phyloP scores from a whole-genome alignment of 1,284 basidiomycete genomes.

The Ganoderma multipileum region DNA sequence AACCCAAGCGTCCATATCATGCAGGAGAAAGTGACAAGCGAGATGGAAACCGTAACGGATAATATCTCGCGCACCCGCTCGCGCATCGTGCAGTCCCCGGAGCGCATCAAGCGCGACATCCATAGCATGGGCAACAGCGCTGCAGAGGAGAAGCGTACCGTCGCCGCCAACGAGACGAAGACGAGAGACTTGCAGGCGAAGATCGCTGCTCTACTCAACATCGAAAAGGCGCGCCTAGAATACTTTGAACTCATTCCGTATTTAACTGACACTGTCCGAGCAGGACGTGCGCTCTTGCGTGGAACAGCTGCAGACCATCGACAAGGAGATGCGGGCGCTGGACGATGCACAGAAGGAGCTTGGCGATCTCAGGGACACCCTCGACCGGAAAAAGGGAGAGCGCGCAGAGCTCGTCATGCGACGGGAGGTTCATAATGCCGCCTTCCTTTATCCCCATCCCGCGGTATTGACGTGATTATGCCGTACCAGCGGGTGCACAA shows the following conservation, averaged over 20 bases:
- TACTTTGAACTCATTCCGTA: background rate
- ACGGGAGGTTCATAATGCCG: slow-evolving; percentile 60
- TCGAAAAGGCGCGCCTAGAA: slow-evolving; percentile 68
- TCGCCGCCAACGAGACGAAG: slow-evolving; percentile 71
- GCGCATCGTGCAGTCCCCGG: slow-evolving; percentile 87
- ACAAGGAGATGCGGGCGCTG: slow-evolving; percentile 70
- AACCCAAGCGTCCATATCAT: background rate
- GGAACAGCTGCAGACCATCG: slow-evolving; percentile 74
- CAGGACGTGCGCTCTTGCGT: slow-evolving; percentile 74
- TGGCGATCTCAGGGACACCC: slow-evolving; percentile 65
- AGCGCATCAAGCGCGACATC: slow-evolving; percentile 84
- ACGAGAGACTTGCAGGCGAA: slow-evolving; percentile 79
- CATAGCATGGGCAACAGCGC: slow-evolving; percentile 69
- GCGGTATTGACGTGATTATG: background rate
- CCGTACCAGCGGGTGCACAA: slow-evolving; percentile 69
- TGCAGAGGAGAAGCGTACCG: slow-evolving; percentile 65
- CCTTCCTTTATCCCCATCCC: slow-evolving; percentile 1
- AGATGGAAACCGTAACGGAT: slow-evolving; percentile 64
- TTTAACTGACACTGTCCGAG: background rate
- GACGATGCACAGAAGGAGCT: slow-evolving; percentile 70
- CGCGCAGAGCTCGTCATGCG: slow-evolving; percentile 69
- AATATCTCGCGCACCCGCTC: slow-evolving; percentile 65
- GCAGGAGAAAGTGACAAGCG: slow-evolving; percentile 65
- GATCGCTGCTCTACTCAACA: slow-evolving; percentile 69
- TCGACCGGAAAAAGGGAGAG: slow-evolving; percentile 77